phyloP scores from a whole-genome alignment of 2,329 filamentous ascomycete species.

The Botrytis hyacinthi region DNA sequence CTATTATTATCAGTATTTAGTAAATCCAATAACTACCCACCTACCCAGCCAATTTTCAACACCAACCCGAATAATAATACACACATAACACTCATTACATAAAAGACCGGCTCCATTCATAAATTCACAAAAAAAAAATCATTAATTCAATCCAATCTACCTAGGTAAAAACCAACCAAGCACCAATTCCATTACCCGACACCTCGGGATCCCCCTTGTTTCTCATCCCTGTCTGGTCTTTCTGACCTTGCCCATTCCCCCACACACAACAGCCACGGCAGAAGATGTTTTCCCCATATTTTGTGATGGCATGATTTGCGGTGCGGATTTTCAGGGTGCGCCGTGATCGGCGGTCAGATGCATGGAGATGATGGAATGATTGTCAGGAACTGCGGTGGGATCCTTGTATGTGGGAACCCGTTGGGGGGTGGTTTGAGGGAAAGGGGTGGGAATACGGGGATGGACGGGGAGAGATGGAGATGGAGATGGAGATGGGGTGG shows the following conservation, averaged over 20 bases:
- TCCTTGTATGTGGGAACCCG: not conserved
- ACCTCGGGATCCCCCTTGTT: not conserved
- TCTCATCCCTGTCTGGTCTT: not conserved
- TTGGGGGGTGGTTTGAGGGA: not conserved
- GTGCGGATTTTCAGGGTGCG: not conserved
- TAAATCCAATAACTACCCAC: not conserved
- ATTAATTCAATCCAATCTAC: no score
- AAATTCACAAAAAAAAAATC: not conserved
- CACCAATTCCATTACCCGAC: not conserved
- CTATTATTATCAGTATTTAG: not conserved
- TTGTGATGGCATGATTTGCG: not conserved
- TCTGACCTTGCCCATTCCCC: not conserved
- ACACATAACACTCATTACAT: no score
- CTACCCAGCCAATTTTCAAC: no score
- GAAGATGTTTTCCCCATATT: not conserved
- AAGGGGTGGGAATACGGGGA: not conserved
- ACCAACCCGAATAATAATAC: no score
- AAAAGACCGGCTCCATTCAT: not conserved
- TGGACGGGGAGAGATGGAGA: not conserved
- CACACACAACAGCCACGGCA: not conserved
- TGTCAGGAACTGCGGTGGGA: not conserved
- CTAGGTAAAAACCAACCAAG: not conserved
- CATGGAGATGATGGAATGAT: not conserved
- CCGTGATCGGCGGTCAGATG: not conserved
- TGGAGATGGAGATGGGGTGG: no score